These are phyloP conservation scores for Cladosporium sp. DNA, from an alignment of 2,329 filamentous ascomycete species.

Conservation along the genomic window DNA sequence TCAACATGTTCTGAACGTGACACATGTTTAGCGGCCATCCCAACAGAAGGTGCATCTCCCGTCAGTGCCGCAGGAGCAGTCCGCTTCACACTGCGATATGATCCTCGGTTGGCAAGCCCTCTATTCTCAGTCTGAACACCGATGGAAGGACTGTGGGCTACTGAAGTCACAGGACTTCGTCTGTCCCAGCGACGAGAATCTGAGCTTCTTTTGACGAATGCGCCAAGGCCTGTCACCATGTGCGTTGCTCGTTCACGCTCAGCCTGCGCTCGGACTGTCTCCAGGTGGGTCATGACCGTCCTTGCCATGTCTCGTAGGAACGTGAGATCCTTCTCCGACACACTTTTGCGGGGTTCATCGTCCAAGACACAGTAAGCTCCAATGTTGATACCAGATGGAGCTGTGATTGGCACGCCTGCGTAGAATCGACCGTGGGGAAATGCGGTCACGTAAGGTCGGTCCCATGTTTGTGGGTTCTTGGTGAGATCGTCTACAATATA, in stretches of 20 bases:
- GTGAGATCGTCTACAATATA: slow-evolving; percentile 29
- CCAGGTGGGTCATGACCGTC: slow-evolving; percentile 60
- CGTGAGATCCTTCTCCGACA: slow-evolving; percentile 46
- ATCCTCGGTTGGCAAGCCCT: neutral
- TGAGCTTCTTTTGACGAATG: slow-evolving; percentile 32
- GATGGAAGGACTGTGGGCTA: neutral
- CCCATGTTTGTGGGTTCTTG: slow-evolving; percentile 24
- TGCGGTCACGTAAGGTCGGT: slow-evolving; percentile 25
- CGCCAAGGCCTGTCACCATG: slow-evolving; percentile 52
- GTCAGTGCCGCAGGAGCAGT: neutral
- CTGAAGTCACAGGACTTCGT: neutral
- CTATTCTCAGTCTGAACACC: neutral
- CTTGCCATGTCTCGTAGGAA: slow-evolving; percentile 56
- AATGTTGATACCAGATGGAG: slow-evolving; percentile 54
- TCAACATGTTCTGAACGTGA: neutral
- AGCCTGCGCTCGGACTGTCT: slow-evolving; percentile 50
- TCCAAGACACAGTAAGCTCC: slow-evolving; percentile 60
- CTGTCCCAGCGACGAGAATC: neutral
- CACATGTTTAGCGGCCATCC: neutral
- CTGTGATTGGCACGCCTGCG: slow-evolving; percentile 58
- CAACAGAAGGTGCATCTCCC: neutral
- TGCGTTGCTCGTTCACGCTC: slow-evolving; percentile 52
- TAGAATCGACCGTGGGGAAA: slow-evolving; percentile 43
- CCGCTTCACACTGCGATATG: neutral
- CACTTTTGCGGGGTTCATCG: slow-evolving; percentile 49